phyloP scores from a whole-genome alignment of 345 rosid genomes.

The Populus tremula region DNA sequence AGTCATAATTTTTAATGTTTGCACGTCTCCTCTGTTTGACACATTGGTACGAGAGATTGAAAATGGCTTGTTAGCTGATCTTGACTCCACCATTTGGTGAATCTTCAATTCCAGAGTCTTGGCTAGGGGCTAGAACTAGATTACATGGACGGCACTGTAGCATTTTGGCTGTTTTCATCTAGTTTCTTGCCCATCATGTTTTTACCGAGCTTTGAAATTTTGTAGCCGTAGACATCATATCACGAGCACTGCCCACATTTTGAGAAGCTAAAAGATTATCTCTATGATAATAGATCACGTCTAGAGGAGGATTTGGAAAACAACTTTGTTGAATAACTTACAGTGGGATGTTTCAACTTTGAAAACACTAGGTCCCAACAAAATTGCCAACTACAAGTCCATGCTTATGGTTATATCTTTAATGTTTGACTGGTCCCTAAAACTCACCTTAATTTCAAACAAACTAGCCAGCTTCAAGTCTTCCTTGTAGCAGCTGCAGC shows the following conservation, averaged over 20 bases:
- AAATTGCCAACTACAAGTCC: background rate
- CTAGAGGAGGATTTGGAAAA: background rate
- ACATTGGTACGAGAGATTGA: background rate
- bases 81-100: background rate
- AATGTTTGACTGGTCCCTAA: background rate
- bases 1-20: background rate
- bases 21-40: background rate
- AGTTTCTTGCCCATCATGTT: background rate
- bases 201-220: background rate
- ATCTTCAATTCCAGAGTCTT: background rate
- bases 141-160: background rate
- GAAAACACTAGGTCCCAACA: background rate
- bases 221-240: background rate
- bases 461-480: background rate
- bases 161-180: background rate
- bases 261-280: background rate
- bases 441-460: background rate
- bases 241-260: too few relatives aligned
- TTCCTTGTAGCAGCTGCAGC: background rate
- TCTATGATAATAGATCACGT: background rate
- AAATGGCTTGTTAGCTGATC: background rate
- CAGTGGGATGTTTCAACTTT: background rate
- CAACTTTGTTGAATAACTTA: background rate
- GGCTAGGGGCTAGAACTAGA: background rate
- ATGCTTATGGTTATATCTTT: background rate